phyloP scores from a whole-genome alignment of 1,284 basidiomycete genomes.

The Cryptococcus sp. region DNA sequence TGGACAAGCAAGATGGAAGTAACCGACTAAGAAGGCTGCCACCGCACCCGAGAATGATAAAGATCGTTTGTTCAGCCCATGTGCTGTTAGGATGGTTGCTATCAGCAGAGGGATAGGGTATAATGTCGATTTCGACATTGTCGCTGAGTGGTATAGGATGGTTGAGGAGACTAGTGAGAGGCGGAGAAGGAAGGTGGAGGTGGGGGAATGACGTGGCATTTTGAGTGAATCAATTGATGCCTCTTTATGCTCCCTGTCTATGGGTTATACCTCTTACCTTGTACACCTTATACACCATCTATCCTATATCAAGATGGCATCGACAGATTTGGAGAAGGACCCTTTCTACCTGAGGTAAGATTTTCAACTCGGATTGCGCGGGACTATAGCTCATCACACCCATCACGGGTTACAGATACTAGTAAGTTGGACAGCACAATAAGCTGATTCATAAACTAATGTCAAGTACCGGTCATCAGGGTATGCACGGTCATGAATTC shows the following conservation, averaged over 20 bases:
- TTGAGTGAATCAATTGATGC: not conserved
- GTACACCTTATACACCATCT: too few species aligned
- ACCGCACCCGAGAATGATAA: conserved; percentile 52
- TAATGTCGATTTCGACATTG: conserved; percentile 3
- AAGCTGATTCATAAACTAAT: conserved; percentile 10
- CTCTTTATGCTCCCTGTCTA: not conserved
- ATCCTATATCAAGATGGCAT: too few species aligned
- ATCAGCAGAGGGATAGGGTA: conserved; percentile 49
- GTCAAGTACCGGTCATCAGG: conserved; percentile 82
- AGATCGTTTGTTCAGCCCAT: conserved; percentile 54
- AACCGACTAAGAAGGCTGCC: conserved; percentile 70
- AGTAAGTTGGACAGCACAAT: too few species aligned
- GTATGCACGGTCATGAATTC: conserved; percentile 95
- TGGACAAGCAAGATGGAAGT: conserved; percentile 45
- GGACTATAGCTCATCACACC: not conserved
- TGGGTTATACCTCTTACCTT: not conserved
- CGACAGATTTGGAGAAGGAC: conserved; percentile 52
- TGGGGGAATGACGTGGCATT: too few species aligned
- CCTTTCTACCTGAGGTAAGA: conserved; percentile 78
- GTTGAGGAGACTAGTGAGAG: too few species aligned
- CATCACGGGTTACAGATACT: conserved; percentile 60
- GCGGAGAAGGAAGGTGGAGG: not conserved
- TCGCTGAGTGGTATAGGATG: not conserved
- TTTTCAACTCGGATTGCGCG: not conserved
- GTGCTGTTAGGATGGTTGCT: conserved; percentile 51